Evolutionary conservation across 768 basidiomycete genomes (phyloP), one percentile per base, ranked within the genome.

Genomic region (Suillus fuscotomentosus): DNA sequence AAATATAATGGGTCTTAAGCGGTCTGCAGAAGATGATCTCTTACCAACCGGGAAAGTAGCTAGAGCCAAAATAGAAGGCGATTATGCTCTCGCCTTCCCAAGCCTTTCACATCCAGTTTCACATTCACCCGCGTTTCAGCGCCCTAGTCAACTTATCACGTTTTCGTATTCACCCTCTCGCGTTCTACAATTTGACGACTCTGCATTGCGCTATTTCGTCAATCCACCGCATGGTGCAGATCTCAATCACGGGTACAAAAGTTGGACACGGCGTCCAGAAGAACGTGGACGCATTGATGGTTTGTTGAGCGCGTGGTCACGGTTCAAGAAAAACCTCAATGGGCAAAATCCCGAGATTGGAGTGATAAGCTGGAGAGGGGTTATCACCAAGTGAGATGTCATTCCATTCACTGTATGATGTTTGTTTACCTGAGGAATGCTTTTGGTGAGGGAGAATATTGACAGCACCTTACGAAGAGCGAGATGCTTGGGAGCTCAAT

Each of bases 401-500:
- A 67, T 66, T 60, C 38, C 53, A 48, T 53, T 57, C 20, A 42
- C 48, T 50, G 54, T 56, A 15, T 54, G 36, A 10, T 47, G 63
- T 20, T 69, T 67, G 56, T 68, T 65, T 59, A 69, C 59, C 61
- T 65, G 51, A 68, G 68, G 41, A 60, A 63, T 55, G 47, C 56
- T 71, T 71, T 70, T 67, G 63, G 76, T 73, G 82, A 81, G 82
- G 61, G 76, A 94, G 92, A 74, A 88, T 96, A 69, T 75, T 95
- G 75, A 88, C 85, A 60, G 87, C 91, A 5, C 89, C 92, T 17
- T 94, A 94, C 73, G 94, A 95, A 78, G 86, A 88, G 22, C 80
- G 86, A 50, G 94, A 95, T 31, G 81, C 81, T 0, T 94, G 88
- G 87, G 88, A 91, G 48, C 75, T 96, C 71, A 95, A 96, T 70